Evolutionary conservation across 306 rosid genomes (phyloP), one percentile per base, ranked within the genome.

Genomic region (Quercus suber): DNA sequence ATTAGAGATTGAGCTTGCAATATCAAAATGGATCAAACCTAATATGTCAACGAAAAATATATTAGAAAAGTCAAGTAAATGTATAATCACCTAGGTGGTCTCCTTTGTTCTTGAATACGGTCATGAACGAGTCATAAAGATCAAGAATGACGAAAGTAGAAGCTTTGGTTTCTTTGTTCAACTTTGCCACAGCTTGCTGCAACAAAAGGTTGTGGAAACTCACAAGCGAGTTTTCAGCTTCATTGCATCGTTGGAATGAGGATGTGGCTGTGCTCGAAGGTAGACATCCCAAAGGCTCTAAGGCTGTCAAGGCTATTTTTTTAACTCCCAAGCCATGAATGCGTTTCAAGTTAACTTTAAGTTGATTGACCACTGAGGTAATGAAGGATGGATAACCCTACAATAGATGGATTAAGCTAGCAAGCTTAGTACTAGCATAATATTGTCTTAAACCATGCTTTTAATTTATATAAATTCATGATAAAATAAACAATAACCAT

Each of bases 251-350:
- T 14, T 77, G 86, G 78, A 84, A 95, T 6, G 93, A 86, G 45
- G 63, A 60, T 17, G 60, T 5, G 1, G 57, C 76, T 19, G 97
- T 93, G 58, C 33, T 27, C 59, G 1, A 0, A 1, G 98, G 99
- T 51, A 95, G 93, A 68, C 99, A 95, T 35, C 98, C 98, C 65
- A 93, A 49, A 18, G 99, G 99, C 71, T 89, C 87, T 2, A 95
- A 84, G 30, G 77, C 74, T 10, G 78, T 67, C 80, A 93, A 90
- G 7, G 87, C 89, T 5, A 93, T 73, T 82, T 93, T 93, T 65
- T 78, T 81, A 69, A 93, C 90, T 81, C 99, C 99, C 76, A 90
- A 23, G 41, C 45, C 87, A 78, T 82, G 83, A 27, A 93, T 88
- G 20, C 91, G 86, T 78, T 82, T 82, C 82, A 91, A 25, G 80